Conservation (phyloP, 2,329 filamentous ascomycete genomes). For the Colletotrichum sp. region DNA sequence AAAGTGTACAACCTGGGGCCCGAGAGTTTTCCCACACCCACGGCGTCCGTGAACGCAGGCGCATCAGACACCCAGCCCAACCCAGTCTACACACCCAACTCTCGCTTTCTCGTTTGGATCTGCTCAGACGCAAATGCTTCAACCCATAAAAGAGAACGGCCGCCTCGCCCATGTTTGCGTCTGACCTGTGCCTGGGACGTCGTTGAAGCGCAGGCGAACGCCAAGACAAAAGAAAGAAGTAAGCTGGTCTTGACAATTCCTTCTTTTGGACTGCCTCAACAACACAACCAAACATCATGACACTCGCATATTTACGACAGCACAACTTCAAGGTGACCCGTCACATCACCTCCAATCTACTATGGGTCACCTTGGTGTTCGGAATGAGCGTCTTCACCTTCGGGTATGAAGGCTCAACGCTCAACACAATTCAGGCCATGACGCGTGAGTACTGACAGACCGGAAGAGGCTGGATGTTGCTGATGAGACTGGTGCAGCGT, state of each 20-base stretch:
- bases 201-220: not conserved
- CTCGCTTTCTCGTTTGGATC: not conserved
- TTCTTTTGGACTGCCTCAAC: slow-evolving; percentile 16
- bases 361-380: slow-evolving; percentile 23
- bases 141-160: slow-evolving; percentile 15
- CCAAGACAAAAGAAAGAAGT: slow-evolving; percentile 3
- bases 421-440: slow-evolving; percentile 27
- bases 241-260: slow-evolving; percentile 9
- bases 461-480: not conserved
- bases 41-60: slow-evolving; percentile 6
- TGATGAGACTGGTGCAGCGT: not conserved
- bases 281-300: slow-evolving; percentile 12
- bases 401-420: slow-evolving; percentile 25
- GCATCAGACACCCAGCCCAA: not conserved
- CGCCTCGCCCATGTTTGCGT: not conserved
- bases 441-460: slow-evolving; percentile 6
- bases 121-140: not conserved
- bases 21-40: not conserved
- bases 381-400: slow-evolving; percentile 26
- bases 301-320: slow-evolving; percentile 7
- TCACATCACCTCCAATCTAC: slow-evolving; percentile 23
- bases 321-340: slow-evolving; percentile 25
- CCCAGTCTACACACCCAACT: not conserved
- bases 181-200: no score
- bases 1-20: not conserved